phyloP scores from a whole-genome alignment of 768 basidiomycete species.

The Hygrophorus russula region DNA sequence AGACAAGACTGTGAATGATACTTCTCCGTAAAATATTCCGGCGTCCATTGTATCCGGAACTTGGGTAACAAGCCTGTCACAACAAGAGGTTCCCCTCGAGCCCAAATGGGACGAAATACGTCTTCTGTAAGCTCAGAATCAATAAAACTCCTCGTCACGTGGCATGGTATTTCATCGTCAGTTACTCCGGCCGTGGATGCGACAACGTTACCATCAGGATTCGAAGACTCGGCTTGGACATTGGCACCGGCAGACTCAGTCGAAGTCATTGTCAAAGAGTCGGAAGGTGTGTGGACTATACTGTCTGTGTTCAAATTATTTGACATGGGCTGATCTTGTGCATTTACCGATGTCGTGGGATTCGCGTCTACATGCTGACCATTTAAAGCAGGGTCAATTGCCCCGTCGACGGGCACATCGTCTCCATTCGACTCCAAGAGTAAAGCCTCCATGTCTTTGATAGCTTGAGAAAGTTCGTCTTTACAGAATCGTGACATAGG shows the following conservation, averaged over 20 bases:
- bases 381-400: slow-evolving; percentile 3
- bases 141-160: slow-evolving; percentile 32
- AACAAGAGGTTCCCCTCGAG: slow-evolving; percentile 62
- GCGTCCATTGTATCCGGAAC: slow-evolving; percentile 69
- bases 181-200: background rate
- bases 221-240: background rate
- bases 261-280: background rate
- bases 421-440: slow-evolving; percentile 14
- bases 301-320: slow-evolving; percentile 1
- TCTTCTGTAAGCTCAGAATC: slow-evolving; percentile 42
- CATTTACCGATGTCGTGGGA: background rate
- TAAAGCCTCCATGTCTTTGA: slow-evolving; percentile 58
- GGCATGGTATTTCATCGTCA: slow-evolving; percentile 30
- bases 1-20: slow-evolving; percentile 55
- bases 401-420: background rate
- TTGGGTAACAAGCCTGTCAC: slow-evolving; percentile 54
- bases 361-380: background rate
- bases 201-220: background rate
- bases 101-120: slow-evolving; percentile 63
- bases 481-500: slow-evolving; percentile 71
- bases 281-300: background rate
- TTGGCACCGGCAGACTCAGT: background rate
- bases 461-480: slow-evolving; percentile 50
- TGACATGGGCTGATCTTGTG: background rate
- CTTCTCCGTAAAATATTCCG: slow-evolving; percentile 65